A percentile compares a stretch with the other conserved stretches of the same genome.
Evolutionary conservation across 2,329 filamentous ascomycete species (phyloP).

Genomic region (Gyromitra esculenta): DNA sequence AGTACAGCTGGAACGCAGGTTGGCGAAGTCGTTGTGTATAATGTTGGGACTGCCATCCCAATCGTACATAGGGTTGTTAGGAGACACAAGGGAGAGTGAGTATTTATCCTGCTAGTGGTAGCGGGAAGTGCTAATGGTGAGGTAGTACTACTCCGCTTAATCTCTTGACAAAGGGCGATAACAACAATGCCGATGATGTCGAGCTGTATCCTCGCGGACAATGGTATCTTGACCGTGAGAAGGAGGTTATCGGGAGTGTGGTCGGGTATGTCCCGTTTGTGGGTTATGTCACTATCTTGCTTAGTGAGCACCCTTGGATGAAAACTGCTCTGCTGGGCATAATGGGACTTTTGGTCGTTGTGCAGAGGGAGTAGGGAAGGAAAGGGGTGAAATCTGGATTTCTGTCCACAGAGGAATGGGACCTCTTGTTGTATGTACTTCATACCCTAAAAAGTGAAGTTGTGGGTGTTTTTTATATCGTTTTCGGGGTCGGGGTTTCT

Average conservation of each 20-base stretch:
- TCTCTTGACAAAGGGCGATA: slow-evolving; percentile 96
- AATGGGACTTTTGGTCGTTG: slow-evolving; percentile 91
- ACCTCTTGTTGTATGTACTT: neutral
- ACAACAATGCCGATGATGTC: slow-evolving; percentile 92
- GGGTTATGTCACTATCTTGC: slow-evolving; percentile 94
- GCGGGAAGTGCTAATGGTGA: slow-evolving; percentile 31
- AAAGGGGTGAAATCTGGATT: slow-evolving; percentile 1
- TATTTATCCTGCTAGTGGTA: slow-evolving; percentile 36
- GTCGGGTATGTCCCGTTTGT: slow-evolving; percentile 92
- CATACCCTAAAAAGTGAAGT: slow-evolving; percentile 17
- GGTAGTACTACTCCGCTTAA: slow-evolving; percentile 64
- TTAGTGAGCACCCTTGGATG: slow-evolving; percentile 95
- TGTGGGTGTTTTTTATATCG: slow-evolving; percentile 1
- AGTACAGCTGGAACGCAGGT: slow-evolving; percentile 68
- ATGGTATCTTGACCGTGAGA: slow-evolving; percentile 79
- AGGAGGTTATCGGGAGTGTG: slow-evolving; percentile 93
- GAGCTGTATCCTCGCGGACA: slow-evolving; percentile 88
- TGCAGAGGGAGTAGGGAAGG: slow-evolving; percentile 79
- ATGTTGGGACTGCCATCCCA: slow-evolving; percentile 94
- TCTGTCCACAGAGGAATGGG: neutral
- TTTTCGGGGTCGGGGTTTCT: slow-evolving; percentile 25
- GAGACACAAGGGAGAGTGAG: slow-evolving; percentile 70
- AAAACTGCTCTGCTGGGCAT: slow-evolving; percentile 94
- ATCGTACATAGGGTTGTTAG: slow-evolving; percentile 94
- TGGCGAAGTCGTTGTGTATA: slow-evolving; percentile 78